Conservation (phyloP, 768 basidiomycete species). For the Russula lepida region DNA sequence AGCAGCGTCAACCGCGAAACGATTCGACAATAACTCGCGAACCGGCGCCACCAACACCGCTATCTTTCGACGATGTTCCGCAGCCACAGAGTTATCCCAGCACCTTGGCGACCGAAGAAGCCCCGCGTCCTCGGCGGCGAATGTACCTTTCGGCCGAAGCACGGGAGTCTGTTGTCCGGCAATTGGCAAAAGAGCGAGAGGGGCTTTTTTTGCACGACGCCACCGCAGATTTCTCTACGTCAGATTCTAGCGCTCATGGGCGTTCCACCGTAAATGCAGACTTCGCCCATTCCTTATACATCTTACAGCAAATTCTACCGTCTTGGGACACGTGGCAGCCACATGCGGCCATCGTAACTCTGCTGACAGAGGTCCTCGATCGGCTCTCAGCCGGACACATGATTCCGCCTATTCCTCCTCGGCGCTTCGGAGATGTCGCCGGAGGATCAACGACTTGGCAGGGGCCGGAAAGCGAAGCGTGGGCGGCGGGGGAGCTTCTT, state of each 20-base stretch:
- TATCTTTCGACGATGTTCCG: conserved; percentile 24
- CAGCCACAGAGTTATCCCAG: background rate
- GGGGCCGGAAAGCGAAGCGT: conserved; percentile 4
- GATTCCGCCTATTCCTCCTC: conserved; percentile 34
- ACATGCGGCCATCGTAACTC: conserved; percentile 41
- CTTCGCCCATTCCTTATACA: conserved; percentile 48
- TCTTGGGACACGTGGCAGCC: conserved; percentile 59
- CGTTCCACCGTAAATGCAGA: conserved; percentile 33
- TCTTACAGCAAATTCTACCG: conserved; percentile 57
- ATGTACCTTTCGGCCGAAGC: background rate
- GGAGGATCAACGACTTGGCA: conserved; percentile 20
- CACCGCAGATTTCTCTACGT: background rate
- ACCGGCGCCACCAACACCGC: conserved; percentile 22
- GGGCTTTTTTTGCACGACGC: background rate
- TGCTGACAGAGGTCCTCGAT: conserved; percentile 39
- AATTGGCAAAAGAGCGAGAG: conserved; percentile 3
- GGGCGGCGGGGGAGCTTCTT: background rate
- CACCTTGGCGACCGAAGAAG: conserved; percentile 19
- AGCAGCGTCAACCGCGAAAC: background rate
- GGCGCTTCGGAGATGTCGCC: conserved; percentile 22
- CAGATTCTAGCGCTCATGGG: conserved; percentile 1
- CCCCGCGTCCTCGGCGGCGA: background rate
- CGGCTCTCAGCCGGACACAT: conserved; percentile 44
- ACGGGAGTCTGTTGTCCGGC: background rate
- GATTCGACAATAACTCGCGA: conserved; percentile 12